Base-by-base conservation (phyloP, 2,329 filamentous ascomycete species). In the Cladosporium sp. region DNA sequence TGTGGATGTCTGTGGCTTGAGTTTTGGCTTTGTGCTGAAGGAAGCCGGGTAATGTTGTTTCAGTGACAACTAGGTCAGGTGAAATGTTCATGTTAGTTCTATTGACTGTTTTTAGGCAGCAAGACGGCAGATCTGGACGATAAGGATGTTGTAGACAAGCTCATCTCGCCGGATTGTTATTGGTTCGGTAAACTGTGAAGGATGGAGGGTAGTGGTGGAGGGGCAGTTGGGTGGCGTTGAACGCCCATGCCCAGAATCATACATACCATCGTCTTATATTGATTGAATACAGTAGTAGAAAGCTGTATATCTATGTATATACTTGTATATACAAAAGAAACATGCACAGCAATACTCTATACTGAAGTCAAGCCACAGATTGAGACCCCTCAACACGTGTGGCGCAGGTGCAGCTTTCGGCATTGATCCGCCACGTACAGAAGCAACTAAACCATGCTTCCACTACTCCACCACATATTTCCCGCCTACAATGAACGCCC, bases 321-420 rank as follows among this genome's bases (percentile, higher is more conserved):
- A 21, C 41, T 21, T 21, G n/a, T 47, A 18, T 15, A 41, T 18
- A 18, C 1, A 18, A 21, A 4, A 12, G 21, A 18, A 4, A 47
- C n/a, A 47, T 47, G n/a, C 8, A 8, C 41, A 21, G 41, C 41
- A 12, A 47, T 12, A 5, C n/a, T 47, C 4, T 47, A 24, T 47
- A 47, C 41, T 12, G n/a, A 47, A 21, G n/a, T 47, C 41, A 47
- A 47, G 41, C 41, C 41, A 47, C 41, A 47, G 41, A 21, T 47
- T n/a, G 7, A 21, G 41, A 47, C 41, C 41, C 41, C 8, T 47
- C 41, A 47, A 47, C 7, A 47, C 41, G 41, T 47, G 41, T 47
- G 41, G 41, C 41, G 49, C 49, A 54, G 55, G 18, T 58, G 55
- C 55, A 58, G 55, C 55, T 58, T 34, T 34, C 55, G 55, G 28